Conservation (phyloP, 2,329 filamentous ascomycete species). For the Curvularia sp. region DNA sequence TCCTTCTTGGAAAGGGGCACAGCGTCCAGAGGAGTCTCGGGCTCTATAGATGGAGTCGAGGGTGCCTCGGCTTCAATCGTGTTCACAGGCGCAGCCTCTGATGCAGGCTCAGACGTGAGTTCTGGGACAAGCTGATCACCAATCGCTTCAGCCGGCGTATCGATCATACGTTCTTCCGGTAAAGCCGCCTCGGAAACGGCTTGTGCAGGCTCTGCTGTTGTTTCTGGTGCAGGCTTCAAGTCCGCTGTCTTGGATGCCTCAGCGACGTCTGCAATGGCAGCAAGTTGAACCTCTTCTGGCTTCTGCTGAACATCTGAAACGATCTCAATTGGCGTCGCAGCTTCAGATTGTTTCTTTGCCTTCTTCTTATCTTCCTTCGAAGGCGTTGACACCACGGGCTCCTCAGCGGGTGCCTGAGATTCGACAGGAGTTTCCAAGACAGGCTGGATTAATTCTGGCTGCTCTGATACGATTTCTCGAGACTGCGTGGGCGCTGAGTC, state of each 20-base stretch:
- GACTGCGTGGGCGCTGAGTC: conserved; percentile 1
- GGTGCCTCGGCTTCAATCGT: conserved; percentile 5
- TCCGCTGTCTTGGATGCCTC: not conserved
- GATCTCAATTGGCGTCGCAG: conserved; percentile 19
- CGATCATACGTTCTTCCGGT: conserved; percentile 7
- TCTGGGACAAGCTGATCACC: not conserved
- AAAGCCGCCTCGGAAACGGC: conserved; percentile 12
- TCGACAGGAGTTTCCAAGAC: conserved; percentile 24
- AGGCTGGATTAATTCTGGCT: not conserved
- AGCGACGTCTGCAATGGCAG: not conserved
- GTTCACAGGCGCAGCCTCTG: conserved; percentile 1
- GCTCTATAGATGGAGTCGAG: not conserved
- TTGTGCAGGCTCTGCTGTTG: conserved; percentile 11
- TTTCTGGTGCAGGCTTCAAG: not conserved
- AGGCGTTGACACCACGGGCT: conserved; percentile 15
- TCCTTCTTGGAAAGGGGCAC: conserved; percentile 34
- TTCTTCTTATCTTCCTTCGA: conserved; percentile 38
- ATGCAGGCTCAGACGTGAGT: conserved; percentile 3
- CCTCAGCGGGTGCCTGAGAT: conserved; percentile 6
- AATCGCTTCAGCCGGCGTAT: not conserved
- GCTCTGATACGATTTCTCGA: conserved; percentile 9
- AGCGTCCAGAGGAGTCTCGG: conserved; percentile 4
- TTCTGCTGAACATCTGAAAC: conserved; percentile 11
- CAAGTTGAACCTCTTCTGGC: not conserved
- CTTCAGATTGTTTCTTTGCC: conserved; percentile 29